A percentile compares a stretch with the other conserved stretches of the same genome.
Evolutionary conservation across 2,329 filamentous ascomycete genomes (phyloP).

Genomic region (Trichoderma asperellum): DNA sequence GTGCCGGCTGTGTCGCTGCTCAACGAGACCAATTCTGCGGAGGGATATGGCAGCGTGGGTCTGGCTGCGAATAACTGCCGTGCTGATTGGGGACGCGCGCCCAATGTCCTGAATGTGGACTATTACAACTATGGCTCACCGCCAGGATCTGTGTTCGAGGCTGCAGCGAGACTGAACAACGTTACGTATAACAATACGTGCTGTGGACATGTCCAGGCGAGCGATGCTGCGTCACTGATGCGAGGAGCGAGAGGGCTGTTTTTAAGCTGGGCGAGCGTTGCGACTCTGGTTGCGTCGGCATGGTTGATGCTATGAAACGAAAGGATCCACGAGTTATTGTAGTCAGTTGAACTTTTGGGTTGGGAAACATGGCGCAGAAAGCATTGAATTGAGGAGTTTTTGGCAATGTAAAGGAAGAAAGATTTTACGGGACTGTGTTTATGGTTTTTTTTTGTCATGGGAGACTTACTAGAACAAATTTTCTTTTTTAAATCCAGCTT

Average conservation of each 20-base stretch:
- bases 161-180: conserved; percentile 70
- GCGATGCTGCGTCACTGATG: conserved; percentile 29
- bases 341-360: not conserved
- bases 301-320: conserved; percentile 8
- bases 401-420: conserved; percentile 10
- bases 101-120: conserved; percentile 81
- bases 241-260: not conserved
- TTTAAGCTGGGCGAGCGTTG: conserved; percentile 28
- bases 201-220: conserved; percentile 53
- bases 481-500: not conserved
- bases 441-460: not conserved
- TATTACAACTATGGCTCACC: conserved; percentile 75
- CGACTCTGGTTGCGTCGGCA: conserved; percentile 33
- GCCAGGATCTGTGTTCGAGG: conserved; percentile 75
- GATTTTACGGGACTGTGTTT: not conserved
- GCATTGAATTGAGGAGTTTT: conserved; percentile 21
- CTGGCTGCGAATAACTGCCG: conserved; percentile 65
- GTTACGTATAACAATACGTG: conserved; percentile 67
- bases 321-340: not conserved
- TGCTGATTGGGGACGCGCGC: conserved; percentile 65
- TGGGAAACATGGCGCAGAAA: conserved; percentile 3
- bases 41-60: conserved; percentile 69
- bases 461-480: not conserved
- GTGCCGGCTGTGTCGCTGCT: conserved; percentile 73
- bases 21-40: conserved; percentile 71